phyloP scores from a whole-genome alignment of 805 yeast genomes.

The Millerozyma miso region DNA sequence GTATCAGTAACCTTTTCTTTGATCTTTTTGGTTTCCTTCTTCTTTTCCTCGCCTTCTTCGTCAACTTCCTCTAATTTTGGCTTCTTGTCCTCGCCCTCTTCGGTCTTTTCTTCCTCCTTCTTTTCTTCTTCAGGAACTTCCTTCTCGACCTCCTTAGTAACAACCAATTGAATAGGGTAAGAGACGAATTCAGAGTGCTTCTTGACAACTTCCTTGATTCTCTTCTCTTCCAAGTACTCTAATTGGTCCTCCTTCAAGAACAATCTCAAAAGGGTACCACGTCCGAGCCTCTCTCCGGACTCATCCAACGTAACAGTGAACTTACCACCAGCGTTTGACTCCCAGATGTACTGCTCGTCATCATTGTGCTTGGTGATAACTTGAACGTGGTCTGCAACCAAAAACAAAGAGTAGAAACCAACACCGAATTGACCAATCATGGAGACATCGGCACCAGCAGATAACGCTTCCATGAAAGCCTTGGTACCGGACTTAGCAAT shows the following conservation, averaged over 20 bases:
- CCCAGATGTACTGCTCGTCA: slow-evolving; percentile 99
- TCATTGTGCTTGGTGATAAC: slow-evolving; percentile 98
- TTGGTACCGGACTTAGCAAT: slow-evolving; percentile 99
- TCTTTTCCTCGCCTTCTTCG: slow-evolving; percentile 64
- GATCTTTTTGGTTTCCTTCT: slow-evolving; percentile 79
- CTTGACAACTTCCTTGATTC: slow-evolving; percentile 98
- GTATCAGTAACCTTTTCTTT: slow-evolving; percentile 92
- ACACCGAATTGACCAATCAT: slow-evolving; percentile 99
- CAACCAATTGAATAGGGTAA: slow-evolving; percentile 97
- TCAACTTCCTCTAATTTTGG: slow-evolving; percentile 76
- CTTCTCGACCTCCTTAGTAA: slow-evolving; percentile 98
- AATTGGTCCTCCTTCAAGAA: slow-evolving; percentile 98
- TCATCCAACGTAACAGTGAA: slow-evolving; percentile 93
- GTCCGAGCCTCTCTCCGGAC: slow-evolving; percentile 75
- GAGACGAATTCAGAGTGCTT: slow-evolving; percentile 99
- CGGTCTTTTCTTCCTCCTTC: slow-evolving; percentile 30
- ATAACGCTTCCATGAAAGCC: slow-evolving; percentile 98
- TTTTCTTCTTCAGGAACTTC: slow-evolving; percentile 82
- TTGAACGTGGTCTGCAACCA: slow-evolving; percentile 98
- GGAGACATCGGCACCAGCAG: slow-evolving; percentile 99
- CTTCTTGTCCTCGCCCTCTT: slow-evolving; percentile 49
- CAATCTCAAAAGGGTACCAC: slow-evolving; percentile 95
- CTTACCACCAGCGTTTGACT: slow-evolving; percentile 99
- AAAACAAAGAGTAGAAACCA: slow-evolving; percentile 98
- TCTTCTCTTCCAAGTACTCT: slow-evolving; percentile 98